phyloP scores from a whole-genome alignment of 768 basidiomycete genomes.

The Rhodotorula graminis region DNA sequence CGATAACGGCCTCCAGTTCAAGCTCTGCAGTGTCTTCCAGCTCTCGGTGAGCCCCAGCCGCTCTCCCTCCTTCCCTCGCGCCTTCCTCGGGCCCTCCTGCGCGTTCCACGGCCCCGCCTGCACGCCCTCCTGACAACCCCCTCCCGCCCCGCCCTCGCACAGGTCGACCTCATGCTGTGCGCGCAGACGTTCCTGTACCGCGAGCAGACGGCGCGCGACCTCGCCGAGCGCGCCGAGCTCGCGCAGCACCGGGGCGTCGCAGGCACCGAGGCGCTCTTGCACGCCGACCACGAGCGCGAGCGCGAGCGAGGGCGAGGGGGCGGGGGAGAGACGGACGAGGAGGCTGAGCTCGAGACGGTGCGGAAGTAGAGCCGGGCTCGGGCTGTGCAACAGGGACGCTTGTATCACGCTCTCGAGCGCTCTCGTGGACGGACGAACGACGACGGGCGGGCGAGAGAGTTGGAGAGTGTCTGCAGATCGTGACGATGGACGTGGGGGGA shows the following conservation, averaged over 20 bases:
- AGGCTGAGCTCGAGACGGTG: not conserved
- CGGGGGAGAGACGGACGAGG: not conserved
- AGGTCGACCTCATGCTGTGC: slow-evolving; percentile 32
- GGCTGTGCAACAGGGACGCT: not conserved
- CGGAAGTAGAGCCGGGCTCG: not conserved
- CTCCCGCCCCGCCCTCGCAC: not conserved
- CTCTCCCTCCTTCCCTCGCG: not conserved
- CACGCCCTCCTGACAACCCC: no score
- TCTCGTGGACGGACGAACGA: no score
- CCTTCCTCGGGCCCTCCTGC: not conserved
- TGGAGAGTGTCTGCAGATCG: no score
- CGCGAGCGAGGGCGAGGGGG: not conserved
- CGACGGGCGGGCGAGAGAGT: no score
- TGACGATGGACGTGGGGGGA: no score
- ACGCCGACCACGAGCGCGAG: no score
- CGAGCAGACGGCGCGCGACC: slow-evolving; percentile 15
- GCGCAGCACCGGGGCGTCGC: slow-evolving; percentile 13
- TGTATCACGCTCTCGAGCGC: no score
- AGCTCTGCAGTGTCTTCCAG: slow-evolving; percentile 39
- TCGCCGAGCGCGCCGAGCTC: slow-evolving; percentile 5
- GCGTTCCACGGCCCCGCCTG: no score
- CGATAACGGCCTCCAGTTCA: slow-evolving; percentile 35
- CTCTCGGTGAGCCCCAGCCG: slow-evolving; percentile 15
- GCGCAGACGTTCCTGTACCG: slow-evolving; percentile 38
- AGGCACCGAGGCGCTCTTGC: slow-evolving; percentile 11